Evolutionary conservation across 1,284 basidiomycete genomes (phyloP).

Genomic region (Inonotus hispidus): DNA sequence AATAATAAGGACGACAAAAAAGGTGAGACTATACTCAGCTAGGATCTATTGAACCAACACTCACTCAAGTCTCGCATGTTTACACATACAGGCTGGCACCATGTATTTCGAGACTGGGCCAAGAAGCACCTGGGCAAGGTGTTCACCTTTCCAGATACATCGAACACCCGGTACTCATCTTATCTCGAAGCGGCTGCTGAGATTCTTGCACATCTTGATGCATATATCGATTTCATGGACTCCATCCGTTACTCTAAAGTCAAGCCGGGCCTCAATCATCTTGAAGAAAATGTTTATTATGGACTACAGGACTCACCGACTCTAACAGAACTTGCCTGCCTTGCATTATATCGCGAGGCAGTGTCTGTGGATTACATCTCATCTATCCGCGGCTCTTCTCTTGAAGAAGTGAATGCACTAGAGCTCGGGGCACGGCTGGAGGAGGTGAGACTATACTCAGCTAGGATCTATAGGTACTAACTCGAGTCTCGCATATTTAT

Average conservation of each 20-base stretch:
- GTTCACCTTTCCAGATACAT: constrained; percentile 24
- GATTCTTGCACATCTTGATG: constrained; percentile 23
- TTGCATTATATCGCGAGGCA: constrained; percentile 29
- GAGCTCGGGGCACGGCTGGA: constrained; percentile 23
- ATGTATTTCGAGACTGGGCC: constrained; percentile 25
- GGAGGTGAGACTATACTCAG: background rate
- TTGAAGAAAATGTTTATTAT: constrained; percentile 30
- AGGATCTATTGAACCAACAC: background rate
- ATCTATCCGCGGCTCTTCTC: constrained; percentile 20
- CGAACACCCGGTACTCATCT: constrained; percentile 30
- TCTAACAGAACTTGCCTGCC: constrained; percentile 31
- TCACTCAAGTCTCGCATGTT: background rate
- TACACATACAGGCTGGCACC: constrained; percentile 22
- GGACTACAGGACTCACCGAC: constrained; percentile 29
- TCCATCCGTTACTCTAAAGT: constrained; percentile 27
- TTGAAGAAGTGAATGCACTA: constrained; percentile 21
- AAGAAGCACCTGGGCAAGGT: background rate
- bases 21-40: constrained; percentile 8
- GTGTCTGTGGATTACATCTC: constrained; percentile 30
- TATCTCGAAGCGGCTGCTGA: constrained; percentile 25
- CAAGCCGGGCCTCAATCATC: constrained; percentile 20
- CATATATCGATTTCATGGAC: constrained; percentile 25
- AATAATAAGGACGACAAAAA: constrained; percentile 33
- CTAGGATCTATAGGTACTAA: background rate
- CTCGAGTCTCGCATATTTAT: constrained; percentile 20